Evolutionary conservation across 371 early-diverging fungal genomes (phyloP).

Genomic region (Mortierella sp.): DNA sequence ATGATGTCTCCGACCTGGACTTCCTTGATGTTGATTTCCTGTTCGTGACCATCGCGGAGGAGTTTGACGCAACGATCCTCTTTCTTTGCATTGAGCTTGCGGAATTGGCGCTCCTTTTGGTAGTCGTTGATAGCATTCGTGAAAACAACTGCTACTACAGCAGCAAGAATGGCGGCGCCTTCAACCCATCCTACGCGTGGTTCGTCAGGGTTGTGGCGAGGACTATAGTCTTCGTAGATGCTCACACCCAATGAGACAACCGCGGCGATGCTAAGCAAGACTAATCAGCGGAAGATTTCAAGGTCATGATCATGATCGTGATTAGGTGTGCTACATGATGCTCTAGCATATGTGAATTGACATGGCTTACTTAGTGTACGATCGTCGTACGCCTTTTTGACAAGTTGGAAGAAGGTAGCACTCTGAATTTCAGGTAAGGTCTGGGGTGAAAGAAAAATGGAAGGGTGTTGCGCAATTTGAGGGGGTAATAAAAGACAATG

Average conservation of each 20-base stretch:
- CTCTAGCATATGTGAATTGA: too few species aligned
- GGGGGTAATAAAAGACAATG: too few species aligned
- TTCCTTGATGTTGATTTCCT: slow-evolving; percentile 86
- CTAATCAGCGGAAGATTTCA: too few species aligned
- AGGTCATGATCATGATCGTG: too few species aligned
- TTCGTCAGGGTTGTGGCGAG: slow-evolving; percentile 66
- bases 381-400: slow-evolving; percentile 77
- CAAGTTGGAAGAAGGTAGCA: slow-evolving; percentile 68
- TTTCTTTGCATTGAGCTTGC: slow-evolving; percentile 90
- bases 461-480: neutral
- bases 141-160: slow-evolving; percentile 90
- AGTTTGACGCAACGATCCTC: slow-evolving; percentile 88
- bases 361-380: slow-evolving; percentile 72
- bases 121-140: slow-evolving; percentile 97
- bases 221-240: slow-evolving; percentile 74
- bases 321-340: too few species aligned
- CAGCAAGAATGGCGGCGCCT: slow-evolving; percentile 83
- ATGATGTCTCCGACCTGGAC: slow-evolving; percentile 91
- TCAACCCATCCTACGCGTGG: slow-evolving; percentile 75
- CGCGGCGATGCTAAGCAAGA: slow-evolving; percentile 79
- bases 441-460: slow-evolving; percentile 17
- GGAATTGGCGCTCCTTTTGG: slow-evolving; percentile 95
- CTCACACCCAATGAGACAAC: slow-evolving; percentile 82
- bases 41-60: slow-evolving; percentile 79
- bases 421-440: slow-evolving; percentile 73